Base-by-base conservation (phyloP, 2,329 filamentous ascomycete genomes). In the Lithohypha guttulata region DNA sequence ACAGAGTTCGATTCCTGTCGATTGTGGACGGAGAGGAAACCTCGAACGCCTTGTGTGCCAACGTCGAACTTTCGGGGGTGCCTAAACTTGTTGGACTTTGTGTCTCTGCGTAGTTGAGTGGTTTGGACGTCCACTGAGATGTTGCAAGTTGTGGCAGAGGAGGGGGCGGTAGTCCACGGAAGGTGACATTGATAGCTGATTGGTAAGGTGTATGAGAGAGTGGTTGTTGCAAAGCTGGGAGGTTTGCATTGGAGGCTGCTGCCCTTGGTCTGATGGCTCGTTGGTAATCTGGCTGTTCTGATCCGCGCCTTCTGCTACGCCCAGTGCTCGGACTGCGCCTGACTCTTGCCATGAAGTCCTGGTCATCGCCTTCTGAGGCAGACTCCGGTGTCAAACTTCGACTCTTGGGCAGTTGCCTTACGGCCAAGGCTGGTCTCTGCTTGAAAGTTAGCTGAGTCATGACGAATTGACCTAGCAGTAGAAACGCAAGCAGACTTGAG, bases 311-410 rank as follows among this genome's bases (percentile, higher is more conserved):
- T 39, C 27, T 30, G n/a, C n/a, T n/a, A 18, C 35, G 35, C 26
- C 35, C 26, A 7, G 25, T 39, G 17, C 31, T 26, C 30, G 35
- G 31, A 22, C 31, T 39, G n/a, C 35, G 35, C 26, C 35, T 31
- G n/a, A 39, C 35, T 39, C 35, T 39, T 39, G 35, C 35, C 35
- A 39, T 39, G 21, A 13, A 39, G 35, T 14, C 19, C n/a, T 22
- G 35, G 18, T n/a, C 35, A 39, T 39, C 18, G 35, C 27, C 35
- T 39, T 39, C 35, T 15, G 27, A 39, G 19, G 35, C 17, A 18
- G 18, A 23, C 6, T 30, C 35, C 17, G 35, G 26, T 30, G 35
- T 22, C 20, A 30, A 19, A 27, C 26, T 39, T 14, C 18, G 35
- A 39, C 31, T 27, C 22, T 18, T 20, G 17, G 26, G 6, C 19